Evolutionary conservation across 768 basidiomycete genomes (phyloP).

Genomic region (Leccinellum rugosiceps): DNA sequence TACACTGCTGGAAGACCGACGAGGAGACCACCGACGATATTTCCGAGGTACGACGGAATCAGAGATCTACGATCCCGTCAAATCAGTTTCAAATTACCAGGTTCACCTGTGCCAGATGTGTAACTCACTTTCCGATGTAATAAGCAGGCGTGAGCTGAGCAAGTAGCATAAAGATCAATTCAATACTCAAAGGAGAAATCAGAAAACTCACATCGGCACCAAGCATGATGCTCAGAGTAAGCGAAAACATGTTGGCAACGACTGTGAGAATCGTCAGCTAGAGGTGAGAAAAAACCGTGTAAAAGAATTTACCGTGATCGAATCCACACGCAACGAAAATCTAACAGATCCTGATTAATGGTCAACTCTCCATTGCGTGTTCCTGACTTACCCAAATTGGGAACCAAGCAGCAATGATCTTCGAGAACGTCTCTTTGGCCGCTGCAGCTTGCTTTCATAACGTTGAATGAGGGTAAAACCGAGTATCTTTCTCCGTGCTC

Average conservation of each 20-base stretch:
- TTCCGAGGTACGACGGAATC: constrained; percentile 63
- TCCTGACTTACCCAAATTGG: constrained; percentile 60
- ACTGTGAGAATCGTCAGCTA: constrained; percentile 35
- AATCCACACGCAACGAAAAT: constrained; percentile 68
- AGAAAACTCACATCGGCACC: constrained; percentile 51
- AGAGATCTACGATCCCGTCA: constrained; percentile 43
- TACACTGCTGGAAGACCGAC: constrained; percentile 64
- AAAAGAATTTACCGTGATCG: constrained; percentile 55
- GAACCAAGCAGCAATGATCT: constrained; percentile 68
- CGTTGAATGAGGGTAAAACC: not conserved
- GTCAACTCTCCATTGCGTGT: not conserved
- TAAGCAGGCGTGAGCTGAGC: constrained; percentile 33
- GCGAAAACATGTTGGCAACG: constrained; percentile 74
- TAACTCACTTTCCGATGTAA: constrained; percentile 64
- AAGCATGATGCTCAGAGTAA: constrained; percentile 70
- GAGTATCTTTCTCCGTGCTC: constrained; percentile 19
- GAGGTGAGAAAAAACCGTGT: not conserved
- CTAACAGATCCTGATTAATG: constrained; percentile 29
- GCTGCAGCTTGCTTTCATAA: constrained; percentile 59
- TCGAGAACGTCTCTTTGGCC: constrained; percentile 66
- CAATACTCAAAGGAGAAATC: not conserved
- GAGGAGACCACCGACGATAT: constrained; percentile 60
- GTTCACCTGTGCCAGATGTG: not conserved
- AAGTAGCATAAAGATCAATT: not conserved
- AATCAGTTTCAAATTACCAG: not conserved